Base-by-base conservation (phyloP, 1,284 basidiomycete genomes). In the Neolentinus lepideus region DNA sequence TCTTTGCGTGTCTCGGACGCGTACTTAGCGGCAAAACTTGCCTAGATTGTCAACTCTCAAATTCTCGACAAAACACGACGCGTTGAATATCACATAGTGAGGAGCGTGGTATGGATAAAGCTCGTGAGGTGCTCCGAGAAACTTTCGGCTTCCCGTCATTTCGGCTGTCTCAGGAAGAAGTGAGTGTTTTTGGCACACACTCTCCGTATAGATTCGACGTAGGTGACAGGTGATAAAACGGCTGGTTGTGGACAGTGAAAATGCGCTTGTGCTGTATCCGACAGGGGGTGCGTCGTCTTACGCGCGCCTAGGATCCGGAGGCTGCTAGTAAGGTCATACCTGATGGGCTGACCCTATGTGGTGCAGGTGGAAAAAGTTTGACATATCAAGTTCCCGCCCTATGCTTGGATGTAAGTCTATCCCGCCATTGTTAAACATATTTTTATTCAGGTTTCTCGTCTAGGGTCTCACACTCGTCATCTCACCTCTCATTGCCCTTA, bases 381-480 rank as follows among this genome's bases (percentile, higher is more conserved):
- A 78, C 74, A 43, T 81, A 84, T 63, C 84, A 88, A 69, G 72
- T 90, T 0, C 86, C 86, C 0, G 84, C 84, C 0, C 68, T 87
- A 19, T 78, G 85, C 60, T 69, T 75, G 10, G 69, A 69, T 38
- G 71, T 71, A 53, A 16, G 57, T 11, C 6, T 4, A 4, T 16
- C 16, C 57, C 21, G 12, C 38, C 26, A 21, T n/a, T n/a, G n/a
- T n/a, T n/a, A n/a, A n/a, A 24, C 46, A 21, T 26, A 19, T 29
- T 10, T 12, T 22, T 14, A 12, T 54, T 35, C 21, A 21, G 19
- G 27, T 31, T 14, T 63, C 63, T 50, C n/a, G 76, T 75, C 1
- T 63, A 71, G 59, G 82, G 82, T 2, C 71, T 89, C 19, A 88
- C 87, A 0, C 75, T 90, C 47, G 86, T 90, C 54, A 75, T 90